Conservation (phyloP, 1,139 yeast species). For the Diutina pseudorugosa region DNA sequence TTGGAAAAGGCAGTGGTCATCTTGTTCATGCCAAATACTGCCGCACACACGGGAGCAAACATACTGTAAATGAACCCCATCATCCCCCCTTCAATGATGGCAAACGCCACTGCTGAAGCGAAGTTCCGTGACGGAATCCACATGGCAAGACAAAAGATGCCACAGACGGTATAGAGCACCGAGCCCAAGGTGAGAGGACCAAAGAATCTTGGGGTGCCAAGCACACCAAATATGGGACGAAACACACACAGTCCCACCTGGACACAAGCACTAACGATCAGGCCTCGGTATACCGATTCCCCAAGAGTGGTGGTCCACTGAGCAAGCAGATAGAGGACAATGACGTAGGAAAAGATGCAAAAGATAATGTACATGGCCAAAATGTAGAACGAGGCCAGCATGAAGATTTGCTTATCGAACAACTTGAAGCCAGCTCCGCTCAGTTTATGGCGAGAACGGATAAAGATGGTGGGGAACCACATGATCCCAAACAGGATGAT, state of each 20-base stretch:
- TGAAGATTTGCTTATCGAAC: constrained; percentile 14
- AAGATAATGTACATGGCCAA: constrained; percentile 16
- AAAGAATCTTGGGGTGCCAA: constrained; percentile 22
- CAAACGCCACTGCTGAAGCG: constrained; percentile 37
- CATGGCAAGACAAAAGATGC: constrained; percentile 35
- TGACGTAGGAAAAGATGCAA: constrained; percentile 19
- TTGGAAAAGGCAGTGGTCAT: constrained; percentile 2
- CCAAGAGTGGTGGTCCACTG: constrained; percentile 23
- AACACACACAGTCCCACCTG: constrained; percentile 32
- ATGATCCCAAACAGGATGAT: constrained; percentile 21
- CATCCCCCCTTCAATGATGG: constrained; percentile 32
- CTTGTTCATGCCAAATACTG: not conserved
- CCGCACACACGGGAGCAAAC: constrained; percentile 1
- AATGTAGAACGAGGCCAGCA: constrained; percentile 18
- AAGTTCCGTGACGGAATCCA: constrained; percentile 50
- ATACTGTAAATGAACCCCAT: constrained; percentile 32
- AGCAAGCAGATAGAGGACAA: constrained; percentile 22
- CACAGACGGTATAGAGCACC: constrained; percentile 21
- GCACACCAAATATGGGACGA: constrained; percentile 34
- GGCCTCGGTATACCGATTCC: constrained; percentile 24
- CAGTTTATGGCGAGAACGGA: constrained; percentile 15
- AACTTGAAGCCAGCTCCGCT: constrained; percentile 14
- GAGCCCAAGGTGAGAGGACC: constrained; percentile 34
- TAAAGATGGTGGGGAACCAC: constrained; percentile 18
- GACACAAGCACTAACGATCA: constrained; percentile 40